These are phyloP conservation scores for Cordyceps sp. DNA, from an alignment of 2,329 filamentous ascomycete genomes.

Conservation along the genomic window DNA sequence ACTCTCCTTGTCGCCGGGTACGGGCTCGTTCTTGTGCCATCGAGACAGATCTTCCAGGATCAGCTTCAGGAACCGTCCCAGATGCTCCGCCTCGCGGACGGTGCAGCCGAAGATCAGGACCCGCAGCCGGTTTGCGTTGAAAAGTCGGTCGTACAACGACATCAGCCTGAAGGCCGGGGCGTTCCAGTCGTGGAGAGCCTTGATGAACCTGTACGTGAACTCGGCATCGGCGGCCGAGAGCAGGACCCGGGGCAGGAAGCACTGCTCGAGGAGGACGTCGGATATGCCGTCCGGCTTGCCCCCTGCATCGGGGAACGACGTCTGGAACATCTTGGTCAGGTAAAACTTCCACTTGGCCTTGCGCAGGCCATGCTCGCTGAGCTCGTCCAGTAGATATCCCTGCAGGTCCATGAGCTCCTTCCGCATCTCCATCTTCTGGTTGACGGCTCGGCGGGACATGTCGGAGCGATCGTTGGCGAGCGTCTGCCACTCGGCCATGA, in stretches of 20 bases:
- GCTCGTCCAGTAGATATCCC: constrained; percentile 56
- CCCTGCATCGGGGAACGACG: constrained; percentile 58
- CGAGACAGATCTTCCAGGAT: constrained; percentile 61
- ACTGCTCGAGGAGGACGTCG: constrained; percentile 70
- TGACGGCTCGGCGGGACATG: constrained; percentile 47
- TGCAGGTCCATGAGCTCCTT: constrained; percentile 52
- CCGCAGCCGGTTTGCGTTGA: constrained; percentile 66
- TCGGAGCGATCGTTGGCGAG: constrained; percentile 59
- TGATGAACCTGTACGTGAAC: constrained; percentile 74
- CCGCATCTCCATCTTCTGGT: constrained; percentile 48
- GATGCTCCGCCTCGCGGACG: constrained; percentile 75
- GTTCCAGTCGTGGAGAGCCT: constrained; percentile 70
- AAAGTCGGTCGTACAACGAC: constrained; percentile 68
- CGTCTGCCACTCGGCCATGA: constrained; percentile 49
- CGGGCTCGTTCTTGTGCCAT: constrained; percentile 65
- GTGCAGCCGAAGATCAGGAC: constrained; percentile 80
- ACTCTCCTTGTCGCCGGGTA: constrained; percentile 23
- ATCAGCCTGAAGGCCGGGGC: constrained; percentile 77
- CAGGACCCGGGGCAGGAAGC: constrained; percentile 74
- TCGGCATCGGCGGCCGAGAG: constrained; percentile 78
- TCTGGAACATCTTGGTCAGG: constrained; percentile 57
- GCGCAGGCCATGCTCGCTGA: constrained; percentile 49
- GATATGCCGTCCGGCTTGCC: constrained; percentile 51
- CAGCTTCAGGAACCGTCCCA: constrained; percentile 81
- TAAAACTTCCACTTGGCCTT: constrained; percentile 52